These are phyloP conservation scores for Spongispora temasekensis DNA, from an alignment of 1,284 basidiomycete genomes.

Conservation along the genomic window DNA sequence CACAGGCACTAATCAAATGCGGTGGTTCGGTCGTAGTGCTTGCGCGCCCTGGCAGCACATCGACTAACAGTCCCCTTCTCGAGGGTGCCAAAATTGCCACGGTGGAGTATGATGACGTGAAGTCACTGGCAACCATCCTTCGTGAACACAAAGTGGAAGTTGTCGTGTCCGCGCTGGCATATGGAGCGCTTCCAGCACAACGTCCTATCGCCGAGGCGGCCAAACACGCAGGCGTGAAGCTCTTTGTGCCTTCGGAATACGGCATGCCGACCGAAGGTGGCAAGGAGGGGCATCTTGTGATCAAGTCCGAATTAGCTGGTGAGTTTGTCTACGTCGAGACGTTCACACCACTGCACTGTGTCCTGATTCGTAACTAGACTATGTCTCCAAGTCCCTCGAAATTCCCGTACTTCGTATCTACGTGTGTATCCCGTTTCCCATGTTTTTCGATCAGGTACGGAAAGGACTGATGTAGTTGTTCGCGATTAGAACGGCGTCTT, in stretches of 20 bases:
- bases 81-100: slow-evolving; percentile 30
- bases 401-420: slow-evolving; percentile 38
- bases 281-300: slow-evolving; percentile 22
- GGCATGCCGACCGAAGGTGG: slow-evolving; percentile 34
- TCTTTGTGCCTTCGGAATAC: slow-evolving; percentile 44
- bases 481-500: slow-evolving; percentile 30
- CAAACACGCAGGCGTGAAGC: slow-evolving; percentile 38
- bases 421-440: slow-evolving; percentile 24
- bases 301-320: slow-evolving; percentile 32
- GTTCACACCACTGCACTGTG: not conserved
- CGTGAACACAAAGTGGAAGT: slow-evolving; percentile 37
- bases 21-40: slow-evolving; percentile 28
- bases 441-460: not conserved
- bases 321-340: not conserved
- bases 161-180: slow-evolving; percentile 37
- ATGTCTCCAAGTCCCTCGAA: slow-evolving; percentile 35
- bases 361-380: slow-evolving; percentile 13
- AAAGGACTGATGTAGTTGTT: not conserved
- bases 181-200: slow-evolving; percentile 31
- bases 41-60: slow-evolving; percentile 24
- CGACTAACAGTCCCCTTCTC: slow-evolving; percentile 20
- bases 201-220: slow-evolving; percentile 38
- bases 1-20: slow-evolving; percentile 22
- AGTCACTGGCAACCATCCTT: slow-evolving; percentile 32
- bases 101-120: slow-evolving; percentile 36